Conservation (phyloP, 176 grass and related monocot genomes). For the Alloteropsis semialata region DNA sequence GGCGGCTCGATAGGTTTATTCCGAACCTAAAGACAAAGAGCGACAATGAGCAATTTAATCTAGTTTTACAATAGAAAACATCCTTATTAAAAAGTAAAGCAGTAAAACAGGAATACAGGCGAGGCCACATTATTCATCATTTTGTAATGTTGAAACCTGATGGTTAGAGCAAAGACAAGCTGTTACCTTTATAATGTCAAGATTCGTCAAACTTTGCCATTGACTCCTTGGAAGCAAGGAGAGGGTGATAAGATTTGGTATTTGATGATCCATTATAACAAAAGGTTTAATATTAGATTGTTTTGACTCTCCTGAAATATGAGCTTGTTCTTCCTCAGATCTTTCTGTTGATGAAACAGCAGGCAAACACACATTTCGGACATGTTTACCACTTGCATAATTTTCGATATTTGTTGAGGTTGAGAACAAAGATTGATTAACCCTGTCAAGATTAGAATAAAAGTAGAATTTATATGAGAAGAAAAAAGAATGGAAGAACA, state of each 20-base stretch:
- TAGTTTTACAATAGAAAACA: not conserved
- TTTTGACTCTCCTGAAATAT: slow-evolving; percentile 39
- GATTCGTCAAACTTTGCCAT: slow-evolving; percentile 94
- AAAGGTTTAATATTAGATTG: slow-evolving; percentile 41
- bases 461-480: slow-evolving; percentile 3
- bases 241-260: slow-evolving; percentile 89
- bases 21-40: slow-evolving; percentile 55
- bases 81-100: not conserved
- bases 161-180: slow-evolving; percentile 11
- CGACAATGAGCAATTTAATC: not conserved
- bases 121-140: slow-evolving; percentile 9
- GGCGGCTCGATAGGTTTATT: slow-evolving; percentile 96
- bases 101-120: slow-evolving; percentile 5
- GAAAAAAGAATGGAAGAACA: slow-evolving; percentile 28
- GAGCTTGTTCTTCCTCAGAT: slow-evolving; percentile 48
- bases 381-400: slow-evolving; percentile 70
- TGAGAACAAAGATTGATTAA: slow-evolving; percentile 90
- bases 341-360: slow-evolving; percentile 56
- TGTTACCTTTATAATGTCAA: slow-evolving; percentile 96
- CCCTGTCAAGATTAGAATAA: slow-evolving; percentile 48
- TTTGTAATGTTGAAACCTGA: slow-evolving; percentile 17
- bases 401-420: slow-evolving; percentile 52
- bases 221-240: slow-evolving; percentile 97
- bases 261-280: slow-evolving; percentile 56
- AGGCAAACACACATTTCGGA: slow-evolving; percentile 66